Conservation (phyloP, 805 yeast species). For the Cyberlindnera galapagoensis region DNA sequence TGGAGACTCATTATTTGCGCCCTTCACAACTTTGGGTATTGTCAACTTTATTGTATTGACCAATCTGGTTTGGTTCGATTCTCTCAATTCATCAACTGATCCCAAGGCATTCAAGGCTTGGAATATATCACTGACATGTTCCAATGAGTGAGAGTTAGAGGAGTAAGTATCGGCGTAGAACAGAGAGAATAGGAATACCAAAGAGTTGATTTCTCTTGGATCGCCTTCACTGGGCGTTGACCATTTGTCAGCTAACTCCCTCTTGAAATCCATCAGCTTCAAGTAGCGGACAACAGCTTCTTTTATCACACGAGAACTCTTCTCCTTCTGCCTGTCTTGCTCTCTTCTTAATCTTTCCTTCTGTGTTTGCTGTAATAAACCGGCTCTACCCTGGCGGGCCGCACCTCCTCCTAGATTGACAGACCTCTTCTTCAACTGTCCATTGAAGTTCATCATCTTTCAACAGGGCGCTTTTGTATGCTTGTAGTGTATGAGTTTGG, state of each 20-base stretch:
- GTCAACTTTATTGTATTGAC: too few relatives aligned
- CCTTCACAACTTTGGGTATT: too few relatives aligned
- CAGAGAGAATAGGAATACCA: constrained; percentile 23
- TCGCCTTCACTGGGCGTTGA: neutral
- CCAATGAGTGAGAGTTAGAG: too few relatives aligned
- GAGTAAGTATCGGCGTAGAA: constrained; percentile 25
- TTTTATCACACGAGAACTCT: constrained; percentile 48
- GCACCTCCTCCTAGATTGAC: constrained; percentile 50
- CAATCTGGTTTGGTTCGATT: too few relatives aligned
- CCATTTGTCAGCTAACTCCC: constrained; percentile 20
- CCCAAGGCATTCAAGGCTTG: too few relatives aligned
- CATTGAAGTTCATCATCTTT: constrained; percentile 40
- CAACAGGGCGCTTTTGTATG: neutral
- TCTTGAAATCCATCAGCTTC: constrained; percentile 26
- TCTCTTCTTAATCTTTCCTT: constrained; percentile 64
- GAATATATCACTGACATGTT: too few relatives aligned
- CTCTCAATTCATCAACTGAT: too few relatives aligned
- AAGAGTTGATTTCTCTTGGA: constrained; percentile 1
- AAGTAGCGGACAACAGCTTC: constrained; percentile 35
- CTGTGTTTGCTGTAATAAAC: constrained; percentile 55
- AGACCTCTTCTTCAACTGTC: constrained; percentile 51
- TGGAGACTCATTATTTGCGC: too few relatives aligned
- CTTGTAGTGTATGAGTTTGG: neutral
- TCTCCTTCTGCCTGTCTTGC: constrained; percentile 38
- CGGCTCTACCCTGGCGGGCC: constrained; percentile 29